A percentile compares a stretch with the other conserved stretches of the same genome.
These are phyloP conservation scores for Phytophthora fragariaefolia DNA, from an alignment of 352 stramenopile species.

Conservation along the genomic window DNA sequence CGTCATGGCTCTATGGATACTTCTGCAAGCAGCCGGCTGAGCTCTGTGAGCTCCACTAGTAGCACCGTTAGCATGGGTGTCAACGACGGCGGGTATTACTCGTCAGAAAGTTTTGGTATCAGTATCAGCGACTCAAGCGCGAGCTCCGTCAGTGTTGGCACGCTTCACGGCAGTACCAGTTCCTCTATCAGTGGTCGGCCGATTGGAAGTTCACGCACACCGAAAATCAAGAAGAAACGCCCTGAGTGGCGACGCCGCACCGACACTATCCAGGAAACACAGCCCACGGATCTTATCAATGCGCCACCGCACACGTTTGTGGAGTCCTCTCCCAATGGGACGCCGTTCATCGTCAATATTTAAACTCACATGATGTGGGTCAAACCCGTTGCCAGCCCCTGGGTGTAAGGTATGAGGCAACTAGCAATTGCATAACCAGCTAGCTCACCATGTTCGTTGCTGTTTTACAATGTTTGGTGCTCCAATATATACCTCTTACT, in stretches of 20 bases:
- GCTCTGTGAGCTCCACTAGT: conserved; percentile 34
- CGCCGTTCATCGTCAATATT: conserved; percentile 67
- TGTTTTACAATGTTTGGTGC: conserved; percentile 33
- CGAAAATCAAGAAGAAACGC: conserved; percentile 44
- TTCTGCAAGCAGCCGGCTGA: conserved; percentile 31
- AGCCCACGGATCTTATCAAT: conserved; percentile 39
- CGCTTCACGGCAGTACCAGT: conserved; percentile 34
- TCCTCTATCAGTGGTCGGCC: conserved; percentile 23
- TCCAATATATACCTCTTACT: conserved; percentile 25
- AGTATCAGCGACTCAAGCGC: conserved; percentile 19
- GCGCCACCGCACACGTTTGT: conserved; percentile 42
- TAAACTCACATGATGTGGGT: conserved; percentile 37
- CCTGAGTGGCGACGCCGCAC: conserved; percentile 48
- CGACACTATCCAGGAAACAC: conserved; percentile 47
- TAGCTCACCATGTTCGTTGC: conserved; percentile 33
- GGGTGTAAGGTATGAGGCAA: conserved; percentile 36
- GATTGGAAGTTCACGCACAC: conserved; percentile 20
- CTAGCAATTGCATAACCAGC: conserved; percentile 19
- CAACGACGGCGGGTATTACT: conserved; percentile 37
- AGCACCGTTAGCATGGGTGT: conserved; percentile 38
- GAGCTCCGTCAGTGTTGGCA: conserved; percentile 27
- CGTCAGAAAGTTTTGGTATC: conserved; percentile 15
- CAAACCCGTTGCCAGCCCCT: conserved; percentile 6
- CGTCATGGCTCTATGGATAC: conserved; percentile 41
- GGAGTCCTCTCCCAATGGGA: conserved; percentile 59